Percentiles rank a stretch among this genome's conserved stretches.
These are phyloP conservation scores for Kwoniella heveanensis DNA, from an alignment of 768 basidiomycete species.

Conservation along the genomic window DNA sequence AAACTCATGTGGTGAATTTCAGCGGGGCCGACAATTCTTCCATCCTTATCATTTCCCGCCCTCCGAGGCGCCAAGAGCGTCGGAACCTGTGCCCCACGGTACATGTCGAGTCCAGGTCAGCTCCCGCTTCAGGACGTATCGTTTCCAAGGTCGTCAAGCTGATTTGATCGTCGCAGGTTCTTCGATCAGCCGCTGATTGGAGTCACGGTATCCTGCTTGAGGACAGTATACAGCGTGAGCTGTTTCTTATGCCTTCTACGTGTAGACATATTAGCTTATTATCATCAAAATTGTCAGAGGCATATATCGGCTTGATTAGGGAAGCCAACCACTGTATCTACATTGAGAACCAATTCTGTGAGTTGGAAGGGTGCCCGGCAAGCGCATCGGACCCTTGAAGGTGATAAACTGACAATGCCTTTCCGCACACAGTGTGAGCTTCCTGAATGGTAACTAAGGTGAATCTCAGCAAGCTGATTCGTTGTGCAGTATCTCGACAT, in stretches of 20 bases:
- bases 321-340: slow-evolving; percentile 88
- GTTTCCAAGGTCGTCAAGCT: not conserved
- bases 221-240: slow-evolving; percentile 72
- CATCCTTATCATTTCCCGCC: slow-evolving; percentile 57
- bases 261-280: too few species aligned
- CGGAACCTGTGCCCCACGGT: slow-evolving; percentile 51
- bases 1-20: not conserved
- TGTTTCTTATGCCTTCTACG: not conserved
- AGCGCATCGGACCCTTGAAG: too few species aligned
- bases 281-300: slow-evolving; percentile 63
- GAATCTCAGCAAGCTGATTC: slow-evolving; percentile 13
- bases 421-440: slow-evolving; percentile 34
- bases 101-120: slow-evolving; percentile 42
- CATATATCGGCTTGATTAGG: slow-evolving; percentile 67
- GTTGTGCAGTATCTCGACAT: slow-evolving; percentile 70
- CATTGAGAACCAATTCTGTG: slow-evolving; percentile 65
- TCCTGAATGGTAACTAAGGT: not conserved
- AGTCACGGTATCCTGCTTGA: slow-evolving; percentile 88
- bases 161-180: slow-evolving; percentile 59
- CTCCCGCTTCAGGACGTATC: too few species aligned
- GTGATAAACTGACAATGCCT: slow-evolving; percentile 27
- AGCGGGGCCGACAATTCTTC: slow-evolving; percentile 47
- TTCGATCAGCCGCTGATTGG: slow-evolving; percentile 90
- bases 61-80: slow-evolving; percentile 42
- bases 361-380: too few species aligned